Base-by-base conservation (phyloP, 306 rosid genomes). In the Quercus ilex region DNA sequence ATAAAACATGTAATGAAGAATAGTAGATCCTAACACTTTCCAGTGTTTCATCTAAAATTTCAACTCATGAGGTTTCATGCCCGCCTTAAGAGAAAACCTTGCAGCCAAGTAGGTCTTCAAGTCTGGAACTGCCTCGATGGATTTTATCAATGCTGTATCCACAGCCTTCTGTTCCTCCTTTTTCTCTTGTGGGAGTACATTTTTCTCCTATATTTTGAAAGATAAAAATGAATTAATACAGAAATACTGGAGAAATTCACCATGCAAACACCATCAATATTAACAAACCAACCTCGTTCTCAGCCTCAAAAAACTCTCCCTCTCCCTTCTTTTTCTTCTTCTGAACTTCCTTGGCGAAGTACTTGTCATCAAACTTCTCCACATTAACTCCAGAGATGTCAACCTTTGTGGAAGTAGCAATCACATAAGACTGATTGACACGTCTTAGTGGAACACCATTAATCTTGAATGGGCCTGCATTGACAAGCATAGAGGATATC, bases 41-140 rank as follows among this genome's bases (percentile, higher is more conserved):
- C 21, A 7, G 11, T 13, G 56, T 21, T 46, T 46, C 33, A 38
- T 75, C 79, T 88, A 92, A 70, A 92, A 90, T 23, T 87, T 86
- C 69, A 92, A 89, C 72, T 92, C 97, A 67, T 92, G 97, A 0
- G 97, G 97, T 79, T 92, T 92, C 91, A 90, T 83, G 84, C 97
- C 93, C 41, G 89, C 80, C 84, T 80, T 88, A 21, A 90, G 89
- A 7, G 97, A 92, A 57, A 92, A 92, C 90, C 98, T 87, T 0
- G 95, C 92, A 70, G 90, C 88, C 55, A 91, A 81, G 82, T 93
- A 93, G 21, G 93, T 72, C 84, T 89, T 91, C 85, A 93, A 86
- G 8, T 93, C 97, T 3, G 95, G 82, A 62, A 90, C 97, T 59
- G 83, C 79, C 73, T 90, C 92, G 0, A 91, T 87, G 73, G 90